Percentiles rank a stretch among this genome's conserved stretches.
These are phyloP conservation scores for Claviceps digitariae DNA, from an alignment of 2,329 filamentous ascomycete species.

Conservation along the genomic window DNA sequence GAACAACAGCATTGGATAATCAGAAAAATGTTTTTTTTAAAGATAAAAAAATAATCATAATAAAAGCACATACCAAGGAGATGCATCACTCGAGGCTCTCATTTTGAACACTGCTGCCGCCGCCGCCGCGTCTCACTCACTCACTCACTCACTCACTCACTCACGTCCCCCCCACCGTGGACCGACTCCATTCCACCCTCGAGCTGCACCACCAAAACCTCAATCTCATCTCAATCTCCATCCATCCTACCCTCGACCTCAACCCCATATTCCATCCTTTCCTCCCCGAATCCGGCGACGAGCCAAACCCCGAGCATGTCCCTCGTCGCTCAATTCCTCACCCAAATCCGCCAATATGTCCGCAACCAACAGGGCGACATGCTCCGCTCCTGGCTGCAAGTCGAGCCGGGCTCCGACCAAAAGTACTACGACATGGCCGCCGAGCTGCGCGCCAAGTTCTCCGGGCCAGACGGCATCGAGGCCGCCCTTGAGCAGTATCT, in stretches of 20 bases:
- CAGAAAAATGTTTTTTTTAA: too few species aligned
- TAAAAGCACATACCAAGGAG: background rate
- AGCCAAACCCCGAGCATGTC: slow-evolving; percentile 35
- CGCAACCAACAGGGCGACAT: slow-evolving; percentile 48
- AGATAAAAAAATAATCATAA: background rate
- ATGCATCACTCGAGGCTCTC: background rate
- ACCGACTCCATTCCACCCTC: background rate
- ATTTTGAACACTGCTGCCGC: background rate
- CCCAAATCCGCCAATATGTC: slow-evolving; percentile 43
- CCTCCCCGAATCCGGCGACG: slow-evolving; percentile 1
- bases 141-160: too few species aligned
- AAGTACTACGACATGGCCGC: slow-evolving; percentile 54
- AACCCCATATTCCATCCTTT: background rate
- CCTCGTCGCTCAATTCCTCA: slow-evolving; percentile 54
- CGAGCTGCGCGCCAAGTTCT: slow-evolving; percentile 50
- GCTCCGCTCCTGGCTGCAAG: slow-evolving; percentile 57
- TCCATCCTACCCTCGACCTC: background rate
- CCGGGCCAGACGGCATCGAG: slow-evolving; percentile 38
- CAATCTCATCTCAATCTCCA: background rate
- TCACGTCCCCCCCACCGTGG: too few species aligned
- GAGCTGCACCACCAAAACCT: background rate
- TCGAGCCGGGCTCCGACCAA: slow-evolving; percentile 56
- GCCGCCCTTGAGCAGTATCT: slow-evolving; percentile 49
- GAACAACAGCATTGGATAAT: background rate
- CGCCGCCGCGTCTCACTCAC: too few species aligned